Evolutionary conservation across 1,284 basidiomycete species (phyloP).

Genomic region (Puccinia hordei): DNA sequence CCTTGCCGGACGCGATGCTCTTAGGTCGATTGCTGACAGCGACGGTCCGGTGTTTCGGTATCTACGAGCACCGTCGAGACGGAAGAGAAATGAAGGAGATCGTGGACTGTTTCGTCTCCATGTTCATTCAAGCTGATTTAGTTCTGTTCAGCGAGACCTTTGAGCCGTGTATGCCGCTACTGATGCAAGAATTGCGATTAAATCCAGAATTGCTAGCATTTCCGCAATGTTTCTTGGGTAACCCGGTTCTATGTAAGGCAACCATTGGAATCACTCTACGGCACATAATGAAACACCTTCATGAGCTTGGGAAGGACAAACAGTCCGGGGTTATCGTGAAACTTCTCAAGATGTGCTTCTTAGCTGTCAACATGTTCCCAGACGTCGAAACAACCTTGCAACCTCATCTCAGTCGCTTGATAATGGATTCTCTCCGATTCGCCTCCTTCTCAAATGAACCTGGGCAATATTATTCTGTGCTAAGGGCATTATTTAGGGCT

Average conservation of each 20-base stretch:
- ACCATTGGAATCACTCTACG: constrained; percentile 89
- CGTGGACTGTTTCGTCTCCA: constrained; percentile 79
- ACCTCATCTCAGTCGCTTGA: constrained; percentile 85
- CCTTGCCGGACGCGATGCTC: constrained; percentile 77
- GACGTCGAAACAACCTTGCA: constrained; percentile 88
- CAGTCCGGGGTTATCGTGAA: constrained; percentile 81
- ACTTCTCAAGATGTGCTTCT: constrained; percentile 95
- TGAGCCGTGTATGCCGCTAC: constrained; percentile 86
- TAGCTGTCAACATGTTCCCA: constrained; percentile 79
- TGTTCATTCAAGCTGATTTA: constrained; percentile 78
- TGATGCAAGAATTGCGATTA: constrained; percentile 71
- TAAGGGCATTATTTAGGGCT: constrained; percentile 89
- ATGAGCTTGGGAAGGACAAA: constrained; percentile 81
- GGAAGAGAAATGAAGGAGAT: constrained; percentile 81
- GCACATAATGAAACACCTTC: constrained; percentile 80
- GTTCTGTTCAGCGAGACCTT: constrained; percentile 90
- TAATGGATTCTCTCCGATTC: constrained; percentile 95
- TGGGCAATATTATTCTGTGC: constrained; percentile 89
- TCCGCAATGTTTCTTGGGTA: constrained; percentile 80
- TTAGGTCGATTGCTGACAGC: constrained; percentile 85
- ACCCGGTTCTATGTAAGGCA: constrained; percentile 81
- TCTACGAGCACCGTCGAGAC: constrained; percentile 74
- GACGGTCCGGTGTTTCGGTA: constrained; percentile 78
- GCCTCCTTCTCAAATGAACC: constrained; percentile 90
- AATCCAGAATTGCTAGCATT: constrained; percentile 81